Evolutionary conservation across 306 rosid genomes (phyloP).

Genomic region (Lablab purpureus): DNA sequence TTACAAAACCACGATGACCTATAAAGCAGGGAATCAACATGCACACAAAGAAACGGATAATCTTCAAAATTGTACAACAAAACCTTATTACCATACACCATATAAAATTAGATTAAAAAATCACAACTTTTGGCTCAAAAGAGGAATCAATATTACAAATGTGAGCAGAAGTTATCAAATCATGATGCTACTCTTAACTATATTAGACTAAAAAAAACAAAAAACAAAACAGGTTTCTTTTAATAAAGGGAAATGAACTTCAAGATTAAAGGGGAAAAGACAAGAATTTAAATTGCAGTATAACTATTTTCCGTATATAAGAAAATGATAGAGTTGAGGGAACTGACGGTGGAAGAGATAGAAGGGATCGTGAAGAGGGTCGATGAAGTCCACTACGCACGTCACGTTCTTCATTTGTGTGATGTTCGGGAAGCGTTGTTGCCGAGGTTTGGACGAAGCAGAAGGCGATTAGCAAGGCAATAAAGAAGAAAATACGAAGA

Average conservation of each 20-base stretch:
- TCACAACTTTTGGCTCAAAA: neutral
- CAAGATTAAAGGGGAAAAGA: no score
- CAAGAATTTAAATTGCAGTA: neutral
- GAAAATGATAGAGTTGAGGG: neutral
- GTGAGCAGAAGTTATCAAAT: neutral
- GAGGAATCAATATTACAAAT: neutral
- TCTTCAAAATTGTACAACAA: neutral
- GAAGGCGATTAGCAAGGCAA: conserved; percentile 12
- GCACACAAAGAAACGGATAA: neutral
- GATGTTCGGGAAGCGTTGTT: neutral
- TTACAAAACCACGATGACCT: neutral
- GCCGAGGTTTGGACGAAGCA: neutral
- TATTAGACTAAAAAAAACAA: neutral
- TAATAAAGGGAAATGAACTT: no score
- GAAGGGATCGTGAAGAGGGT: conserved; percentile 57
- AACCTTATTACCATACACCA: neutral
- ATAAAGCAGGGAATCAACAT: neutral
- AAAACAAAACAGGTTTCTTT: no score
- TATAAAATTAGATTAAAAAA: neutral
- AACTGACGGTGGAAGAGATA: conserved; percentile 62
- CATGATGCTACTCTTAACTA: neutral
- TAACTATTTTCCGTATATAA: neutral
- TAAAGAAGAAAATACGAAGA: neutral
- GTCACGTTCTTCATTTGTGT: neutral
- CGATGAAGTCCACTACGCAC: conserved; percentile 27